Percentiles rank a stretch among this genome's conserved stretches.
Evolutionary conservation across 192 early-diverging fungal species (phyloP).

Genomic region (Linnemannia hyalina): DNA sequence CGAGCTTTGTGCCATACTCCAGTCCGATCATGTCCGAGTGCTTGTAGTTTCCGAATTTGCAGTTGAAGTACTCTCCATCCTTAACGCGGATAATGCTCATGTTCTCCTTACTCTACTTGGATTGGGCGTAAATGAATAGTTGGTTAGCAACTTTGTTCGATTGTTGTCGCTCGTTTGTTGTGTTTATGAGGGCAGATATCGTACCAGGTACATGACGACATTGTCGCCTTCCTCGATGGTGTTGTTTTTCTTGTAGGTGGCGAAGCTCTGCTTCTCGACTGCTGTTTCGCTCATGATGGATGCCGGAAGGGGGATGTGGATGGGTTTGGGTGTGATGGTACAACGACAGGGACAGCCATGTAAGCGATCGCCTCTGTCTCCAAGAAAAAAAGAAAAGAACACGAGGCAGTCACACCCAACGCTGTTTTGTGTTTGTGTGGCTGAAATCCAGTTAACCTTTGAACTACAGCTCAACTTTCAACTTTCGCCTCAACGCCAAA

Average conservation of each 20-base stretch:
- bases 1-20: conserved; percentile 84
- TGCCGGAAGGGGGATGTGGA: background rate
- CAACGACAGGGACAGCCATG: background rate
- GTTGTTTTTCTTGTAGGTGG: conserved; percentile 53
- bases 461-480: background rate
- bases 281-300: conserved; percentile 23
- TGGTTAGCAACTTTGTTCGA: background rate
- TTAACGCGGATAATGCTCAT: conserved; percentile 76
- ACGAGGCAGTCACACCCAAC: conserved; percentile 3
- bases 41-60: conserved; percentile 83
- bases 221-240: conserved; percentile 84
- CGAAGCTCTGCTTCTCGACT: conserved; percentile 50
- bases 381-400: conserved; percentile 16
- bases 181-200: background rate
- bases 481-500: background rate
- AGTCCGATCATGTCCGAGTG: conserved; percentile 91
- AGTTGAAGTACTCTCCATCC: conserved; percentile 74
- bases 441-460: background rate
- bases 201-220: conserved; percentile 82
- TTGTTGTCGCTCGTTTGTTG: background rate
- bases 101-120: conserved; percentile 72
- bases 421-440: conserved; percentile 1
- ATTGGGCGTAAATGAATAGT: too few species aligned
- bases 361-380: background rate
- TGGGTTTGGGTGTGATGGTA: background rate